Evolutionary conservation across 2,329 filamentous ascomycete genomes (phyloP).

Genomic region (Cladophialophora exuberans): DNA sequence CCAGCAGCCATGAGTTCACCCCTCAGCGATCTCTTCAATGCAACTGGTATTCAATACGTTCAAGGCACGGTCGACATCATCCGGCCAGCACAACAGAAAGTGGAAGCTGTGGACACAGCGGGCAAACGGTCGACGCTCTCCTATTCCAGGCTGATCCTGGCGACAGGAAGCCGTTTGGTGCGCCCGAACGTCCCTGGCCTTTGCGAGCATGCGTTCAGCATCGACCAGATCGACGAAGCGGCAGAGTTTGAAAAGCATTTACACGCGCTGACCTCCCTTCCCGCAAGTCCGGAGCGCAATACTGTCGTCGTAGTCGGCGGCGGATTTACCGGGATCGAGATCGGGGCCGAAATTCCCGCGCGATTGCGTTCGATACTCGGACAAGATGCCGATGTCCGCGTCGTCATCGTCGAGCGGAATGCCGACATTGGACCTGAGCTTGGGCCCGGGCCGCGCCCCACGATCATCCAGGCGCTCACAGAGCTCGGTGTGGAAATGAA

Average conservation of each 20-base stretch:
- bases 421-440: slow-evolving; percentile 40
- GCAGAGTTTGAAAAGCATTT: slow-evolving; percentile 38
- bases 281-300: slow-evolving; percentile 35
- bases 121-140: slow-evolving; percentile 25
- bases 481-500: slow-evolving; percentile 38
- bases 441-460: slow-evolving; percentile 39
- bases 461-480: slow-evolving; percentile 38
- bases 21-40: slow-evolving; percentile 35
- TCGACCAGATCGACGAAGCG: slow-evolving; percentile 39
- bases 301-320: slow-evolving; percentile 43
- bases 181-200: slow-evolving; percentile 39
- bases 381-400: slow-evolving; percentile 10
- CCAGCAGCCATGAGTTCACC: slow-evolving; percentile 32
- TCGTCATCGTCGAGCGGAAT: slow-evolving; percentile 38
- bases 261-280: slow-evolving; percentile 30
- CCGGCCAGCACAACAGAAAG: slow-evolving; percentile 13
- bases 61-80: slow-evolving; percentile 9
- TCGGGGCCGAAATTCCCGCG: slow-evolving; percentile 37
- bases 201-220: slow-evolving; percentile 40
- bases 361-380: slow-evolving; percentile 32
- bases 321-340: slow-evolving; percentile 42
- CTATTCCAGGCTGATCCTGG: slow-evolving; percentile 43
- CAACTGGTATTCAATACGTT: slow-evolving; percentile 34
- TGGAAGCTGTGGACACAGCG: slow-evolving; percentile 21
- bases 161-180: slow-evolving; percentile 41